These are phyloP conservation scores for Geotrichum cucujoidarum DNA, from an alignment of 1,139 yeast genomes.

Conservation along the genomic window DNA sequence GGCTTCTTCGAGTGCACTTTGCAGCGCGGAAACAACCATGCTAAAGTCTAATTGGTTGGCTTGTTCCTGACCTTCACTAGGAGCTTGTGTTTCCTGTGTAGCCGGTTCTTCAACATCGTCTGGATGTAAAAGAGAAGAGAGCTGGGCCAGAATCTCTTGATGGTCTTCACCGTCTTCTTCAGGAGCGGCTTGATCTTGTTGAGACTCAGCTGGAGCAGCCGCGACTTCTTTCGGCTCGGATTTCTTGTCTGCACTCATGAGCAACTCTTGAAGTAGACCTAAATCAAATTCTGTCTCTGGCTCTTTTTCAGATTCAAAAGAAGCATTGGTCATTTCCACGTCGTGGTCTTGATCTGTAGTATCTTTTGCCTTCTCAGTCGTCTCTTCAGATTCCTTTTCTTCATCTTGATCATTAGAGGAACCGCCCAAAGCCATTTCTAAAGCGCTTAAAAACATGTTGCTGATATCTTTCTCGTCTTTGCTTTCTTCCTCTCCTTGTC, in stretches of 20 bases:
- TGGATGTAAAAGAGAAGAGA: conserved; percentile 18
- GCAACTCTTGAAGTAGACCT: conserved; percentile 10
- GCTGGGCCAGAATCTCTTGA: conserved; percentile 19
- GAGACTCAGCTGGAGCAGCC: background rate
- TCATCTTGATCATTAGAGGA: conserved; percentile 5
- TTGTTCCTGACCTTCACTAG: background rate
- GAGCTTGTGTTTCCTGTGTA: conserved; percentile 1
- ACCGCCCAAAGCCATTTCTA: conserved; percentile 9
- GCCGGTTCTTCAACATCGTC: conserved; percentile 11
- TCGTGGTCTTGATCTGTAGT: background rate
- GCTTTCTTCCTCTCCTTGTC: background rate
- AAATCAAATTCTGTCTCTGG: conserved; percentile 15
- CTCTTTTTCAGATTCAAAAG: background rate
- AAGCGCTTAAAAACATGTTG: conserved; percentile 12
- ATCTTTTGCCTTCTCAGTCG: background rate
- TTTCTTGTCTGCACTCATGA: conserved; percentile 13
- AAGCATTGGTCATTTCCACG: background rate
- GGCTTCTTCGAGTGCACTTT: conserved; percentile 16
- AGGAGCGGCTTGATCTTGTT: conserved; percentile 39
- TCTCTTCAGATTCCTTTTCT: background rate
- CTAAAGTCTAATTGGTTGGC: conserved; percentile 7
- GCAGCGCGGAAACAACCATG: conserved; percentile 16
- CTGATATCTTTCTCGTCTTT: conserved; percentile 17
- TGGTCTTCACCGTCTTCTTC: conserved; percentile 7
- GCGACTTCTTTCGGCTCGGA: background rate